These are phyloP conservation scores for Suillus cothurnatus DNA, from an alignment of 768 basidiomycete genomes.

Conservation along the genomic window DNA sequence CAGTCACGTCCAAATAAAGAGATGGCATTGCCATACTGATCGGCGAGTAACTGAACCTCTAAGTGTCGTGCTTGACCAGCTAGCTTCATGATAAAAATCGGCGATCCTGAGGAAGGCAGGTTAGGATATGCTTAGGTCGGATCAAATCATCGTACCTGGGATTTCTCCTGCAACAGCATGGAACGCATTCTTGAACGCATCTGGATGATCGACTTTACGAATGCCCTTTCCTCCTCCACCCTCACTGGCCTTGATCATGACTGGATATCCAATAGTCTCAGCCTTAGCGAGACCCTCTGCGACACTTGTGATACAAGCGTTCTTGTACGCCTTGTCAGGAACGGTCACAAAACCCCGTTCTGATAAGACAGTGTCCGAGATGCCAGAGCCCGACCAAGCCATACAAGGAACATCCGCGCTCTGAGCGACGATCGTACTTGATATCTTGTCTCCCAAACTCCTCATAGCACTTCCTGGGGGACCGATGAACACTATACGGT, in stretches of 20 bases:
- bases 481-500: slow-evolving; percentile 99
- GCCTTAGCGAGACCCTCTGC: slow-evolving; percentile 86
- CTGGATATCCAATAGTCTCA: slow-evolving; percentile 90
- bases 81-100: slow-evolving; percentile 99
- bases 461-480: slow-evolving; percentile 99
- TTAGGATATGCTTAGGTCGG: slow-evolving; percentile 12
- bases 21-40: slow-evolving; percentile 99
- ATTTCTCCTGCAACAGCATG: slow-evolving; percentile 95
- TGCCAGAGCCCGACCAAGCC: slow-evolving; percentile 98
- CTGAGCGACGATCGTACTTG: slow-evolving; percentile 98
- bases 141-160: slow-evolving; percentile 61
- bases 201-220: slow-evolving; percentile 84
- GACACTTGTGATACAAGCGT: slow-evolving; percentile 86
- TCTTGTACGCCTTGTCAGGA: slow-evolving; percentile 84
- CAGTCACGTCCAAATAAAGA: slow-evolving; percentile 99
- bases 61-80: slow-evolving; percentile 97
- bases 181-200: slow-evolving; percentile 92
- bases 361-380: slow-evolving; percentile 83
- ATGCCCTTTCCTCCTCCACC: slow-evolving; percentile 99
- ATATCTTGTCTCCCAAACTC: slow-evolving; percentile 99
- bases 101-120: slow-evolving; percentile 65
- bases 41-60: slow-evolving; percentile 97
- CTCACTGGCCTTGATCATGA: slow-evolving; percentile 99
- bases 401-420: slow-evolving; percentile 96
- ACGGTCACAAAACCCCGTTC: slow-evolving; percentile 91